Percentiles rank a stretch among this genome's conserved stretches.
Evolutionary conservation across 805 yeast species (phyloP).

Genomic region (Saccharomycopsis amapae): DNA sequence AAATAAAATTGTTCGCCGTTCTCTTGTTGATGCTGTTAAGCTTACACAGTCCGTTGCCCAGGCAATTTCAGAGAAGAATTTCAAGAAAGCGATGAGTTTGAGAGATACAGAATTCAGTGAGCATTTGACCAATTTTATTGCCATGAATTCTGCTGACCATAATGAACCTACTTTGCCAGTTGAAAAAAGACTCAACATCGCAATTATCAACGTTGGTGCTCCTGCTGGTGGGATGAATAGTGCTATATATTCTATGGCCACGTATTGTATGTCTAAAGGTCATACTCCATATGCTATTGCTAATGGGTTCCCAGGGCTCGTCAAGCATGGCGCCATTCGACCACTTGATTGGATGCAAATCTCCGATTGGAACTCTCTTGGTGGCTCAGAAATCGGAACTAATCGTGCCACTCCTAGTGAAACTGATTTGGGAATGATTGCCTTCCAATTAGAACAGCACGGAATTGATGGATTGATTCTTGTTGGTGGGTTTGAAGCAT

Average conservation of each 20-base stretch:
- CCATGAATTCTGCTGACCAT: slow-evolving; percentile 63
- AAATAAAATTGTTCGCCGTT: slow-evolving; percentile 59
- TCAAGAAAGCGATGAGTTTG: slow-evolving; percentile 60
- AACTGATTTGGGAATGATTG: slow-evolving; percentile 61
- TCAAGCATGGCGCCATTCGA: slow-evolving; percentile 53
- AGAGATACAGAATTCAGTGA: slow-evolving; percentile 69
- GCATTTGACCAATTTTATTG: slow-evolving; percentile 52
- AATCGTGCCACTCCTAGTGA: slow-evolving; percentile 64
- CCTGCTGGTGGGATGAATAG: slow-evolving; percentile 75
- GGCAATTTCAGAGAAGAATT: slow-evolving; percentile 59
- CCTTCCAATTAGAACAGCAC: slow-evolving; percentile 64
- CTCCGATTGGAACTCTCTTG: slow-evolving; percentile 64
- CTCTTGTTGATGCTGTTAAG: slow-evolving; percentile 66
- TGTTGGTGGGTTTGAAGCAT: slow-evolving; percentile 81
- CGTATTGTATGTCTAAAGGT: slow-evolving; percentile 68
- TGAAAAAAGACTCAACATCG: slow-evolving; percentile 51
- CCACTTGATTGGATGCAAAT: slow-evolving; percentile 61
- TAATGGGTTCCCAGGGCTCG: slow-evolving; percentile 69
- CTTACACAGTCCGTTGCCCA: slow-evolving; percentile 66
- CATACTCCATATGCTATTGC: slow-evolving; percentile 65
- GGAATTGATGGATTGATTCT: slow-evolving; percentile 63
- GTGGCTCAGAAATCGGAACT: slow-evolving; percentile 81
- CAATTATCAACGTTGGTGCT: slow-evolving; percentile 72
- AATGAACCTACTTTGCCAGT: slow-evolving; percentile 51
- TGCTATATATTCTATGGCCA: slow-evolving; percentile 68